Evolutionary conservation across 495 filamentous ascomycete genomes (phyloP).

Genomic region (Lophiotrema nucula): DNA sequence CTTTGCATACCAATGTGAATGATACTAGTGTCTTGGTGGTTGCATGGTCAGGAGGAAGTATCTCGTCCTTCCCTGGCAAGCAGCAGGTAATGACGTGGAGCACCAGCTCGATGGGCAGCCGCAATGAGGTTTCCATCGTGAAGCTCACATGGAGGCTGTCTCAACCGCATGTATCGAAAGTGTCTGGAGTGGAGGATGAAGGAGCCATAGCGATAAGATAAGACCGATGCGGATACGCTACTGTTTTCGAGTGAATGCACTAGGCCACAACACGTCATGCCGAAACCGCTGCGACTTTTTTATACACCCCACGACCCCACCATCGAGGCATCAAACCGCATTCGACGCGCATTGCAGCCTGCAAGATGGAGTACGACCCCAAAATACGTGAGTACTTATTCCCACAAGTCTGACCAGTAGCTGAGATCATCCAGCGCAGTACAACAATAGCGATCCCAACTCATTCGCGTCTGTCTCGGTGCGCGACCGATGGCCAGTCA

Average conservation of each 20-base stretch:
- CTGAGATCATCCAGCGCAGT: slow-evolving; percentile 57
- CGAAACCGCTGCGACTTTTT: slow-evolving; percentile 3
- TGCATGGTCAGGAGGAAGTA: slow-evolving; percentile 9
- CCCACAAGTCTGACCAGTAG: not conserved
- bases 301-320: slow-evolving; percentile 18
- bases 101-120: slow-evolving; percentile 19
- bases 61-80: slow-evolving; percentile 1
- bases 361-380: slow-evolving; percentile 48
- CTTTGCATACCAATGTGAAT: slow-evolving; percentile 24
- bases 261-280: too few relatives aligned
- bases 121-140: slow-evolving; percentile 18
- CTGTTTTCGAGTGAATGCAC: too few relatives aligned
- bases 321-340: not conserved
- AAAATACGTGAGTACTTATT: slow-evolving; percentile 42
- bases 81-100: slow-evolving; percentile 14
- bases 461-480: slow-evolving; percentile 87
- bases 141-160: too few relatives aligned
- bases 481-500: slow-evolving; percentile 86
- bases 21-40: slow-evolving; percentile 15
- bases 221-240: too few relatives aligned
- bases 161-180: too few relatives aligned
- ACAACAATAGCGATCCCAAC: slow-evolving; percentile 71
- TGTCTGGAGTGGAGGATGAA: too few relatives aligned
- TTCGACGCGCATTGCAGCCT: not conserved
- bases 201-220: too few relatives aligned